Conservation (phyloP, 2,329 filamentous ascomycete genomes). For the Chaetomiaceae sp. region DNA sequence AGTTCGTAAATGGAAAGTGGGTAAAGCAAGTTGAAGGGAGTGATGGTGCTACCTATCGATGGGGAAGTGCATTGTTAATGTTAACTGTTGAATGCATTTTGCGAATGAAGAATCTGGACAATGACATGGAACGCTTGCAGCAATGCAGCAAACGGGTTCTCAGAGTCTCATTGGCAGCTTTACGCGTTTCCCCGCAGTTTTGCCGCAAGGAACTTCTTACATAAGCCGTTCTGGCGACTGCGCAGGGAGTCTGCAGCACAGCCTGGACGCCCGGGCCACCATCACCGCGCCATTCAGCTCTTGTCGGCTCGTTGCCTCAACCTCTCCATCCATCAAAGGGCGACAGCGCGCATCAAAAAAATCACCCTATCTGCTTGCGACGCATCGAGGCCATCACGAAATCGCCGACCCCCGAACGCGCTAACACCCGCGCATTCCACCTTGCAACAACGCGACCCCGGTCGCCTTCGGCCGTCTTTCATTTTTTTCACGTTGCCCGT, state of each 20-base stretch:
- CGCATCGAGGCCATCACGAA: constrained; percentile 55
- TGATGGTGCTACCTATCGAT: too few relatives aligned
- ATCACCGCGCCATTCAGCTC: constrained; percentile 28
- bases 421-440: constrained; percentile 47
- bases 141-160: neutral
- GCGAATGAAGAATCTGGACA: too few relatives aligned
- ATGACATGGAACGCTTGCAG: neutral
- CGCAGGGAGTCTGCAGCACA: constrained; percentile 22
- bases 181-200: neutral
- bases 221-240: constrained; percentile 24
- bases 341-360: constrained; percentile 59
- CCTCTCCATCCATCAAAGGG: constrained; percentile 44
- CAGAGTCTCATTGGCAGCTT: neutral
- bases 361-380: constrained; percentile 55
- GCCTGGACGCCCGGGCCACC: constrained; percentile 19
- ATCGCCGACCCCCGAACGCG: constrained; percentile 50
- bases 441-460: constrained; percentile 39
- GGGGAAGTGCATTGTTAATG: too few relatives aligned
- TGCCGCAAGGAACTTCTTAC: constrained; percentile 15
- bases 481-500: constrained; percentile 41
- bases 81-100: too few relatives aligned
- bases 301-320: constrained; percentile 28
- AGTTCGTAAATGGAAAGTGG: too few relatives aligned
- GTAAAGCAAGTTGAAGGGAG: too few relatives aligned
- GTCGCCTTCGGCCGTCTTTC: constrained; percentile 35